phyloP scores from a whole-genome alignment of 495 filamentous ascomycete species.

The Penicillium parvum region DNA sequence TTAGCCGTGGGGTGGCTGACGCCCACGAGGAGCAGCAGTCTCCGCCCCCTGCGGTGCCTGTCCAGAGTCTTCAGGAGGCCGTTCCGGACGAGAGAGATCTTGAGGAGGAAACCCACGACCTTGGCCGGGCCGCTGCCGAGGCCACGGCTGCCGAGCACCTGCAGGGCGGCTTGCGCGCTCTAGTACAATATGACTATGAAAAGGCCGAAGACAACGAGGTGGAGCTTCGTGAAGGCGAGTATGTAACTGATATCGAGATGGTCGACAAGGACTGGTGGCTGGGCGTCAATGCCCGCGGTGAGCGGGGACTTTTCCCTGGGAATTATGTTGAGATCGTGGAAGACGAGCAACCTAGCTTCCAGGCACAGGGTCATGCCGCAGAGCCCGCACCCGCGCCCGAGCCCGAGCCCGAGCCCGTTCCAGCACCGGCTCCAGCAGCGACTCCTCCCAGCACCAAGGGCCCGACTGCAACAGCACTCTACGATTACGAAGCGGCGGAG shows the following conservation, averaged over 20 bases:
- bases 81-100: constrained; percentile 60
- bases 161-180: constrained; percentile 56
- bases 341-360: constrained; percentile 43
- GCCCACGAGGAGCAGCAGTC: constrained; percentile 47
- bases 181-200: constrained; percentile 93
- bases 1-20: constrained; percentile 56
- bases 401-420: constrained; percentile 9
- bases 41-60: constrained; percentile 51
- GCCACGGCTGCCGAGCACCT: constrained; percentile 38
- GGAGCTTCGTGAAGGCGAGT: constrained; percentile 83
- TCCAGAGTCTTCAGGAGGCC: constrained; percentile 52
- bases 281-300: constrained; percentile 75
- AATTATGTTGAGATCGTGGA: constrained; percentile 92
- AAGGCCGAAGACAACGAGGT: constrained; percentile 96
- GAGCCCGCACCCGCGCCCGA: constrained; percentile 23
- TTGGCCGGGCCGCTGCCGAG: constrained; percentile 58
- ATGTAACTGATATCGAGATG: constrained; percentile 94
- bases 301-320: constrained; percentile 87
- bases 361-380: constrained; percentile 23
- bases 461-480: constrained; percentile 74
- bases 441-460: constrained; percentile 34
- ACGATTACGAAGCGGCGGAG: constrained; percentile 96
- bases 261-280: constrained; percentile 98
- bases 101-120: constrained; percentile 59
- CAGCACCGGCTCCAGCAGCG: constrained; percentile 5